phyloP scores from a whole-genome alignment of 805 yeast species.

The Vanderwaltozyma tropicalis region DNA sequence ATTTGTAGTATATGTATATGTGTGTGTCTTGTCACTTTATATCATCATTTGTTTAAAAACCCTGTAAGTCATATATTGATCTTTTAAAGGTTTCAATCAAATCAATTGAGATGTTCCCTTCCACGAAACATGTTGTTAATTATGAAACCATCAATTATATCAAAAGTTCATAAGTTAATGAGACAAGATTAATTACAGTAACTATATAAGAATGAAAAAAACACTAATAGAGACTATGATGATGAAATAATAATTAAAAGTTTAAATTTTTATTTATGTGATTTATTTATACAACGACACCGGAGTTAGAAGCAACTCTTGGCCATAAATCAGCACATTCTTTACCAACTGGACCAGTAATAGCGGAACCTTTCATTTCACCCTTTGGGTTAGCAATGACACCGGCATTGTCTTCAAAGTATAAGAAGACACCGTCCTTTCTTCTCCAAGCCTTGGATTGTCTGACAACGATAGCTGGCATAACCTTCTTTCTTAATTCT shows the following conservation, averaged over 20 bases:
- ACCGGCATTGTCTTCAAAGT: slow-evolving; percentile 99
- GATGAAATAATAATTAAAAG: not conserved
- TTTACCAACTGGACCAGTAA: slow-evolving; percentile 99
- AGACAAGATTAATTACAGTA: too few species aligned
- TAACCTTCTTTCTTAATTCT: slow-evolving; percentile 99
- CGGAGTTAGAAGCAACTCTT: slow-evolving; percentile 99
- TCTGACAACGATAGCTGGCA: slow-evolving; percentile 99
- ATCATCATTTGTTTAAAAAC: too few species aligned
- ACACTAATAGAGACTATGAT: not conserved
- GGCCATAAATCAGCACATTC: slow-evolving; percentile 99
- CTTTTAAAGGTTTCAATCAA: too few species aligned
- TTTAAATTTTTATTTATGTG: not conserved
- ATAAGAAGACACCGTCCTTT: slow-evolving; percentile 98
- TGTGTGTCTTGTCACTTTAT: too few species aligned
- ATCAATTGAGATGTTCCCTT: too few species aligned
- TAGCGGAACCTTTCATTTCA: slow-evolving; percentile 99
- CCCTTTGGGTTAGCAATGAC: slow-evolving; percentile 99
- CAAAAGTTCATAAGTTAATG: too few species aligned
- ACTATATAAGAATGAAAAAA: not conserved
- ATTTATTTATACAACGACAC: slow-evolving; percentile 87
- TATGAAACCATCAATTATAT: too few species aligned
- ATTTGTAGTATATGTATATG: too few species aligned
- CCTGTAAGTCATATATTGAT: too few species aligned
- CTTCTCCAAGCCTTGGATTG: slow-evolving; percentile 99
- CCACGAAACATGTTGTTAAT: too few species aligned